Base-by-base conservation (phyloP, 768 basidiomycete genomes). In the Leccinum subtestaceum region DNA sequence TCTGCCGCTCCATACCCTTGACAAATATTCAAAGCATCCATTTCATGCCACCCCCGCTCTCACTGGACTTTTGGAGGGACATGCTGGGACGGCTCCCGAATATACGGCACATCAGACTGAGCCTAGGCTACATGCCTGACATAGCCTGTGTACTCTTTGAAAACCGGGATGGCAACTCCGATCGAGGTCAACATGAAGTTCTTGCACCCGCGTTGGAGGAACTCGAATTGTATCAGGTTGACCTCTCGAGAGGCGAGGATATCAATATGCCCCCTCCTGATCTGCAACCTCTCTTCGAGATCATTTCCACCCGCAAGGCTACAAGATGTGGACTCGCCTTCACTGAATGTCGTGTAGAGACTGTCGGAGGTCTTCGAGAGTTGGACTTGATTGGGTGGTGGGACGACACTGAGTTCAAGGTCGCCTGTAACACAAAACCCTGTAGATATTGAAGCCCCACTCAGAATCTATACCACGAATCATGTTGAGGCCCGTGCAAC, bases 21-120 rank as follows among this genome's bases (percentile, higher is more conserved):
- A n/a, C 38, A 3, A n/a, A 57, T 9, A 8, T 67, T 23, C 45
- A 43, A 7, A 56, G 31, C 38, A 34, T 61, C 7, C 46, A 47
- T 5, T 5, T 47, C 34, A 0, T 34, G 4, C 1, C 12, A 13
- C 19, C 43, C 0, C 19, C 43, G 1, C 3, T 38, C 32, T 23
- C 45, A 0, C 15, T 15, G 4, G 15, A 9, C 15, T 54, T 65
- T 23, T 67, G 60, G 64, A 56, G 17, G 9, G 34, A 36, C 34
- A 36, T 36, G 13, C 34, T 36, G 34, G 13, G 34, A 15, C 34
- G 34, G 34, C 34, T 36, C 2, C 34, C 34, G 5, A 36, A 36
- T 6, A 36, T 36, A 36, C 34, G 34, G 13, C 34, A 36, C 34
- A 36, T 36, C 13, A 36, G 15, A 36, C 34, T 36, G 5, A 36